phyloP scores from a whole-genome alignment of 2,329 filamentous ascomycete species.

The Cercospora zeina region DNA sequence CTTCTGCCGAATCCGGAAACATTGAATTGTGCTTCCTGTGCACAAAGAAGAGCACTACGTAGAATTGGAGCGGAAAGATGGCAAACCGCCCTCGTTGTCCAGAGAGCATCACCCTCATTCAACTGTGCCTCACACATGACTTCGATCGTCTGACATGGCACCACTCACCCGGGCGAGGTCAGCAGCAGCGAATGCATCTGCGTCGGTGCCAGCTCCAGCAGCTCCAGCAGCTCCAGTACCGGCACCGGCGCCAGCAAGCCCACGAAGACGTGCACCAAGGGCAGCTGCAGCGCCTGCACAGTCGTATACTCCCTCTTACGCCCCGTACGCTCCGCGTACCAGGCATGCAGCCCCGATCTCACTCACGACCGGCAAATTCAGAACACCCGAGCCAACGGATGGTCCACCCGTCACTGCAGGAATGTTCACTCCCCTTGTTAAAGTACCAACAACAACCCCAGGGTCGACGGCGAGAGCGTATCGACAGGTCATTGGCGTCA shows the following conservation, averaged over 20 bases:
- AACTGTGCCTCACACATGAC: not conserved
- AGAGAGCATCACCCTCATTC: not conserved
- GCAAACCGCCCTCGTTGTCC: not conserved
- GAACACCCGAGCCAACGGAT: not conserved
- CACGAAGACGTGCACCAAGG: not conserved
- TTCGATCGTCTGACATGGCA: not conserved
- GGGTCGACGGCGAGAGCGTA: not conserved
- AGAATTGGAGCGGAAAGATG: not conserved
- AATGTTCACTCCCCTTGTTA: not conserved
- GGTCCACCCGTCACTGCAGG: not conserved
- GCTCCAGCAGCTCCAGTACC: not conserved
- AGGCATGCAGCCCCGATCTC: not conserved
- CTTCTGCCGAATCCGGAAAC: not conserved
- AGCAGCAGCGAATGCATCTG: not conserved
- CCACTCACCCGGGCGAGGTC: not conserved
- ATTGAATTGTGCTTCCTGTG: not conserved
- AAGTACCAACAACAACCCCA: not conserved
- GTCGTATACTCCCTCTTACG: not conserved
- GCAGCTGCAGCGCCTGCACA: not conserved
- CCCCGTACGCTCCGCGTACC: not conserved
- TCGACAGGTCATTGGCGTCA: not conserved
- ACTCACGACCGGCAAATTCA: not conserved
- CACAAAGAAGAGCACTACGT: not conserved
- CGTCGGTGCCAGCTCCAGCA: not conserved
- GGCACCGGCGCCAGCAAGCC: not conserved